Evolutionary conservation across 176 grass and related monocot genomes (phyloP).

Genomic region (Thalia dealbata): DNA sequence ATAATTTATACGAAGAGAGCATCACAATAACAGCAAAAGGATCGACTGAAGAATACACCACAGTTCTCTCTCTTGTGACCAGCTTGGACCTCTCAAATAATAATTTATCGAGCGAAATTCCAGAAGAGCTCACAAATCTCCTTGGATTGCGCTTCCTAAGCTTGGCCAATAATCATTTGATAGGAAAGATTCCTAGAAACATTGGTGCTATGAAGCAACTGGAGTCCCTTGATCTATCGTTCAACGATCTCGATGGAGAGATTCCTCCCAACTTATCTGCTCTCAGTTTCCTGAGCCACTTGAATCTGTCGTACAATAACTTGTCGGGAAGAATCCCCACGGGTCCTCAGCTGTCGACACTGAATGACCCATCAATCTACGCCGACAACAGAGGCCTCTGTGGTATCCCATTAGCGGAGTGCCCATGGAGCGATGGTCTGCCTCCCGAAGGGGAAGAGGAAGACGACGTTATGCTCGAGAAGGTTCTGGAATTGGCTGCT

Average conservation of each 20-base stretch:
- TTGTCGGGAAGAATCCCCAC: slow-evolving; percentile 1
- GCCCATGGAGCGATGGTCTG: background rate
- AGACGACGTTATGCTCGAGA: background rate
- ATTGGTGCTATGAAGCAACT: background rate
- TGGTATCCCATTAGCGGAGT: background rate
- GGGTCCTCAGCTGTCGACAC: background rate
- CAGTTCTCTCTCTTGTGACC: background rate
- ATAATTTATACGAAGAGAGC: background rate
- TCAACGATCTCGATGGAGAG: background rate
- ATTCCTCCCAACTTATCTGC: background rate
- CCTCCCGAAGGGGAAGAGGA: background rate
- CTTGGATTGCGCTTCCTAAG: background rate
- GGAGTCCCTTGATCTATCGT: slow-evolving; percentile 4
- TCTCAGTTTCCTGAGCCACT: background rate
- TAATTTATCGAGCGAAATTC: background rate
- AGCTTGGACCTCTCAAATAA: background rate
- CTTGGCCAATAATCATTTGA: background rate
- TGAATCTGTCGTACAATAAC: background rate
- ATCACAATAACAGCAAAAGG: background rate
- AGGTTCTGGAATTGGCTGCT: background rate
- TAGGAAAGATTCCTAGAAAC: background rate
- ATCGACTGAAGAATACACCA: background rate
- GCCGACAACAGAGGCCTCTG: background rate
- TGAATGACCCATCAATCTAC: background rate
- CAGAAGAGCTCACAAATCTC: too few relatives aligned